Base-by-base conservation (phyloP, 345 rosid genomes). In the Punica granatum region DNA sequence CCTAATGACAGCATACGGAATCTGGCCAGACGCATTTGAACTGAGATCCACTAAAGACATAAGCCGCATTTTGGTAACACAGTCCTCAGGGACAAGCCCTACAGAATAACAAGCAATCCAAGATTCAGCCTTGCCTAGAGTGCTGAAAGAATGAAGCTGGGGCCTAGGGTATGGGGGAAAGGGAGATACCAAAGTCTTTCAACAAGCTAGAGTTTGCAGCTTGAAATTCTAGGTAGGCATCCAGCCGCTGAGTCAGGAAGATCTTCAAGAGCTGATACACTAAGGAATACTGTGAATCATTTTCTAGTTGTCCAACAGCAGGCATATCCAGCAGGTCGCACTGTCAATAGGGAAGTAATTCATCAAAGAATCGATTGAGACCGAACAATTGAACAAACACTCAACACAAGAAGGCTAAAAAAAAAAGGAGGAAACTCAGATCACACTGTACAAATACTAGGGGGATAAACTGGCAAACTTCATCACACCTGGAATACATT, bases 281-380 rank as follows among this genome's bases (percentile, higher is more conserved):
- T 54, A 82, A 70, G 18, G 86, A 84, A 78, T 90, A 73, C 70
- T 85, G 86, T 25, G 82, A 81, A 77, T 88, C 98, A 69, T 84
- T 85, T 83, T 95, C 98, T 73, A 95, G 71, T 75, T 92, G 98
- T 59, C 73, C 79, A 23, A 95, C 78, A 5, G 98, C 97, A 64
- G 88, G 94, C 90, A 92, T 82, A 73, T 86, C 99, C 80, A 95
- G 77, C 63, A 95, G 76, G 77, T 92, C 96, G 75, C 96, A 95
- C 99, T 95, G 90, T 82, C 43, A 87, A 67, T 34, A 46, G 21
- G 37, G 68, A 23, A 49, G 64, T 42, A n/a, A 67, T 42, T n/a
- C 32, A 46, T 18, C 33, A 2, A n/a, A 43, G 25, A 31, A 12
- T 23, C 1, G 18, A 9, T 21, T 10, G 31, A 13, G n/a, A 60